Conservation (phyloP, 192 early-diverging fungal species). For the Linnemannia elongata region DNA sequence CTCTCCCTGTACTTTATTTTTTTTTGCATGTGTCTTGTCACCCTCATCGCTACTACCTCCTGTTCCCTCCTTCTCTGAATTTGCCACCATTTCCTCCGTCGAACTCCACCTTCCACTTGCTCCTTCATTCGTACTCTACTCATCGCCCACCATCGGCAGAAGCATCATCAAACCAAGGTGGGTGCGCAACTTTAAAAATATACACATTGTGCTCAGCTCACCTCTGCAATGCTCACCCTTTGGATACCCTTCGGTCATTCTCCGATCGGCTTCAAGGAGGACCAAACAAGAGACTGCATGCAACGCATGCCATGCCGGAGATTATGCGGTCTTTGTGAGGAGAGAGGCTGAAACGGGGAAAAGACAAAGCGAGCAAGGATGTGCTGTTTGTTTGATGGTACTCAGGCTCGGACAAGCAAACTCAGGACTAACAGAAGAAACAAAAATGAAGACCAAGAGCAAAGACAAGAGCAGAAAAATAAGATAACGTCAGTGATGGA, state of each 20-base stretch:
- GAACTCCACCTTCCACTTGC: neutral
- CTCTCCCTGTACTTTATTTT: neutral
- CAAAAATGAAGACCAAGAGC: too few species aligned
- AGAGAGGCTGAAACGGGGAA: neutral
- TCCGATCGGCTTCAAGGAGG: neutral
- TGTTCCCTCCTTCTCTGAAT: neutral
- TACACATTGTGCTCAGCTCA: neutral
- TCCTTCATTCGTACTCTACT: neutral
- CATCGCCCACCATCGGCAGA: neutral
- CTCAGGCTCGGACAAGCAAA: neutral
- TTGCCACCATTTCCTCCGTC: neutral
- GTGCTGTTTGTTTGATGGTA: neutral
- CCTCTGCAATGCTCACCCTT: conserved; percentile 8
- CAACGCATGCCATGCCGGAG: neutral
- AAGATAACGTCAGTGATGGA: neutral
- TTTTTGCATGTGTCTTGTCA: neutral
- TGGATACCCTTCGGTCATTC: neutral
- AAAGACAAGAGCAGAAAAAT: neutral
- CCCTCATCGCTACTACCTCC: neutral
- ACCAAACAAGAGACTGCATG: neutral
- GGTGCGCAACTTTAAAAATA: neutral
- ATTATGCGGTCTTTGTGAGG: neutral
- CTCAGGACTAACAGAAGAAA: neutral
- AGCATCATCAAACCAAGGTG: conserved; percentile 1
- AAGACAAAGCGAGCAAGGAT: neutral